A percentile compares a stretch with the other conserved stretches of the same genome.
phyloP scores from a whole-genome alignment of 2,329 filamentous ascomycete genomes.

The Stemphylium beticola region DNA sequence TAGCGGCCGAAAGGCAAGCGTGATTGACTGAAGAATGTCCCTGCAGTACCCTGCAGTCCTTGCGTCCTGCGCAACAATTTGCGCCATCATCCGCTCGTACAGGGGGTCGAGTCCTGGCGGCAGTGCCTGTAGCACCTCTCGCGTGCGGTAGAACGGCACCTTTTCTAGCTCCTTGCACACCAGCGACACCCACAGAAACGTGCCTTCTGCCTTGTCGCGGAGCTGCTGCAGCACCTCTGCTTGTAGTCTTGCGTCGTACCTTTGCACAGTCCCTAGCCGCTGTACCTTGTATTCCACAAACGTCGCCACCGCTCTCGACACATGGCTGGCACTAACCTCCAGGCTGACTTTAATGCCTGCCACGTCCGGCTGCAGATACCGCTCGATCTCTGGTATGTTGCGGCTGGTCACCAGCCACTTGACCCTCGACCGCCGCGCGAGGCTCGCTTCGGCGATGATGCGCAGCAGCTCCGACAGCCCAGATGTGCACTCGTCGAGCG shows the following conservation, averaged over 20 bases:
- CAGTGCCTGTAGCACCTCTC: slow-evolving; percentile 30
- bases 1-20: slow-evolving; percentile 9
- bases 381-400: slow-evolving; percentile 48
- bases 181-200: slow-evolving; percentile 54
- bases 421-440: slow-evolving; percentile 12
- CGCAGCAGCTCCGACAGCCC: slow-evolving; percentile 6
- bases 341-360: slow-evolving; percentile 33
- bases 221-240: slow-evolving; percentile 3
- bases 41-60: too few relatives aligned
- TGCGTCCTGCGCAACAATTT: slow-evolving; percentile 9
- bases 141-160: slow-evolving; percentile 9
- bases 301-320: slow-evolving; percentile 42
- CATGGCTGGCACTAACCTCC: slow-evolving; percentile 43
- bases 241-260: background rate
- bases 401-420: slow-evolving; percentile 49
- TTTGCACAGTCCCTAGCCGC: background rate
- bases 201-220: slow-evolving; percentile 44
- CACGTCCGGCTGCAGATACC: slow-evolving; percentile 23
- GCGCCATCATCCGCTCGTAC: slow-evolving; percentile 50
- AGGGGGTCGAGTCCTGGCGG: slow-evolving; percentile 47
- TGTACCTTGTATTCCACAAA: slow-evolving; percentile 44
- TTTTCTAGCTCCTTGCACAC: slow-evolving; percentile 47
- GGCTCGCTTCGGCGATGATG: slow-evolving; percentile 2
- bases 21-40: slow-evolving; percentile 5
- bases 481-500: slow-evolving; percentile 16